These are phyloP conservation scores for Myxozyma kluyveri DNA, from an alignment of 805 yeast genomes.

Conservation along the genomic window DNA sequence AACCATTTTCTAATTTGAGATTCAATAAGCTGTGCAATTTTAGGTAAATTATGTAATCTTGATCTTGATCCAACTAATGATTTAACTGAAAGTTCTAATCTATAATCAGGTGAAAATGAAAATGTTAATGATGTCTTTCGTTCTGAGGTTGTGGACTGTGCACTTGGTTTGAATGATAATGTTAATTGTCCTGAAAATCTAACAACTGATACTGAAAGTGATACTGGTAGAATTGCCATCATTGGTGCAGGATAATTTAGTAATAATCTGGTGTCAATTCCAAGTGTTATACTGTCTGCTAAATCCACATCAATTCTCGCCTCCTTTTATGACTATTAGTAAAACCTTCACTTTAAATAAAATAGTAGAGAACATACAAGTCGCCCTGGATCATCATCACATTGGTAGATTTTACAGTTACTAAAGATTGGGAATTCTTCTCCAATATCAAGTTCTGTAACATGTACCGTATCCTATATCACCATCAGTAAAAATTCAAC, in stretches of 20 bases:
- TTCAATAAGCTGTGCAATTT: conserved; percentile 80
- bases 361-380: conserved; percentile 33
- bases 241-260: conserved; percentile 79
- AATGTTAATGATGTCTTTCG: conserved; percentile 68
- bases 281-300: conserved; percentile 80
- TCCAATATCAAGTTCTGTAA: conserved; percentile 89
- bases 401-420: conserved; percentile 76
- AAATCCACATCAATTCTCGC: conserved; percentile 90
- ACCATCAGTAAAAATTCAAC: background rate
- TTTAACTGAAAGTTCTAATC: conserved; percentile 82
- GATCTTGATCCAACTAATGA: conserved; percentile 91
- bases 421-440: conserved; percentile 94
- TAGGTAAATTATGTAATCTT: conserved; percentile 88
- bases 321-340: conserved; percentile 41
- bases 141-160: conserved; percentile 19
- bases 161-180: conserved; percentile 51
- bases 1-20: conserved; percentile 82
- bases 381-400: conserved; percentile 49
- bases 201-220: conserved; percentile 79
- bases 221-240: conserved; percentile 84
- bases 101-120: conserved; percentile 86
- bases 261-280: conserved; percentile 74
- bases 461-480: conserved; percentile 58
- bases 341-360: background rate
- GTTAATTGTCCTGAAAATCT: conserved; percentile 88